phyloP scores from a whole-genome alignment of 139 green algal species.

The Chlorella vulgaris region DNA sequence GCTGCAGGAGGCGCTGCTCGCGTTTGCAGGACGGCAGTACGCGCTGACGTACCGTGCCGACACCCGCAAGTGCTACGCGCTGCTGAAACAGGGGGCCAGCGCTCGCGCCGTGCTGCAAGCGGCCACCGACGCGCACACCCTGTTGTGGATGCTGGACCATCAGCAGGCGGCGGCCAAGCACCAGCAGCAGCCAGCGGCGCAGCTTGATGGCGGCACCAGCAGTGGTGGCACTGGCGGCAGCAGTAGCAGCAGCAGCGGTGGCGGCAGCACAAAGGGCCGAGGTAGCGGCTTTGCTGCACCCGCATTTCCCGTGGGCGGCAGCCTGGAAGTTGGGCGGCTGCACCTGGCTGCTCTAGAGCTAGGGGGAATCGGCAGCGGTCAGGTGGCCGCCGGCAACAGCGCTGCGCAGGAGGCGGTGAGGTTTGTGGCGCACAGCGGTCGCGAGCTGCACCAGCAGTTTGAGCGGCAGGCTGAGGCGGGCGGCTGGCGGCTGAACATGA shows the following conservation, averaged over 20 bases:
- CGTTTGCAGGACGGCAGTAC: conserved; percentile 28
- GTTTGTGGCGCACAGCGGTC: background rate
- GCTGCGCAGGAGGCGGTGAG: background rate
- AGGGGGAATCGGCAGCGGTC: background rate
- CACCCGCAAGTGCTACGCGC: conserved; percentile 66
- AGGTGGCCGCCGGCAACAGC: background rate
- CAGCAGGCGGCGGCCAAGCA: conserved; percentile 22
- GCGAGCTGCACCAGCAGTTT: conserved; percentile 60
- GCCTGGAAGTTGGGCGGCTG: background rate
- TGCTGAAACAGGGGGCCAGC: conserved; percentile 72
- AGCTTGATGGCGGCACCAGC: background rate
- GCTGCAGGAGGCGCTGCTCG: conserved; percentile 43
- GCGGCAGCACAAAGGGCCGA: background rate
- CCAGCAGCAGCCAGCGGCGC: background rate
- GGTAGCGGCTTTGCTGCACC: too few species aligned
- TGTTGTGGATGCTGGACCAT: conserved; percentile 65
- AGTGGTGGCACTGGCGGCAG: background rate
- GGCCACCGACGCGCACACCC: conserved; percentile 74
- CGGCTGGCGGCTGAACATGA: conserved; percentile 71
- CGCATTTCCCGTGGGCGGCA: background rate
- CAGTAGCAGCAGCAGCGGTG: background rate
- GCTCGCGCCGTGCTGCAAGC: conserved; percentile 62
- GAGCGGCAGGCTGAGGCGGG: conserved; percentile 47
- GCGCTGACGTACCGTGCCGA: conserved; percentile 68
- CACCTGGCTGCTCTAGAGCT: conserved; percentile 12